Conservation (phyloP, 805 yeast genomes). For the Starmerella stigmatis region DNA sequence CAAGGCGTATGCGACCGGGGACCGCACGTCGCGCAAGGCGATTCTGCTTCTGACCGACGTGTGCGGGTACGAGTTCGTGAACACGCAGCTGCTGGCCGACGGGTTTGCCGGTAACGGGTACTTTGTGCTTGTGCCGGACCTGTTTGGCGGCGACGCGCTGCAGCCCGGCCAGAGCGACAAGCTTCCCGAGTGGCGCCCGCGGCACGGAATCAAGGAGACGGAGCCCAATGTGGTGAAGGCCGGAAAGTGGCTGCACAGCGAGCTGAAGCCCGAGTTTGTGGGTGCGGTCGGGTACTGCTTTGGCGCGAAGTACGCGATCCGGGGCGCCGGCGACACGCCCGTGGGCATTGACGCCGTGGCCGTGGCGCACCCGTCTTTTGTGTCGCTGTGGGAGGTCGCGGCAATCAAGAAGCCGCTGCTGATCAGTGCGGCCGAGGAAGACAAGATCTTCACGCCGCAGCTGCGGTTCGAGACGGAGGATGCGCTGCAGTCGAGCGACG, state of each 20-base stretch:
- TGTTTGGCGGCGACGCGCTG: slow-evolving; percentile 47
- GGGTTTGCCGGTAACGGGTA: slow-evolving; percentile 50
- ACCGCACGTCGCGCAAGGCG: slow-evolving; percentile 36
- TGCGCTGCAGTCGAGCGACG: slow-evolving; percentile 43
- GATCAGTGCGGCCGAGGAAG: slow-evolving; percentile 67
- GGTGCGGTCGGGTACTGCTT: slow-evolving; percentile 64
- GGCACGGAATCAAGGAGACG: slow-evolving; percentile 42
- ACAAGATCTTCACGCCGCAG: slow-evolving; percentile 51
- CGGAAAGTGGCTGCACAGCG: slow-evolving; percentile 36
- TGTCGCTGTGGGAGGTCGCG: slow-evolving; percentile 54
- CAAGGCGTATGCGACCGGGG: slow-evolving; percentile 43
- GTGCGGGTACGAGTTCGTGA: slow-evolving; percentile 50
- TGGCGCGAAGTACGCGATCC: slow-evolving; percentile 65
- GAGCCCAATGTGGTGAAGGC: slow-evolving; percentile 41
- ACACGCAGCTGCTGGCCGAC: slow-evolving; percentile 42
- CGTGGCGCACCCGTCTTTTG: slow-evolving; percentile 78
- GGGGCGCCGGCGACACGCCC: slow-evolving; percentile 35
- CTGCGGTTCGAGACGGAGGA: slow-evolving; percentile 52
- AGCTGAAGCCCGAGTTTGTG: slow-evolving; percentile 39
- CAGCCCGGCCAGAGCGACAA: slow-evolving; percentile 27
- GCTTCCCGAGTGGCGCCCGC: slow-evolving; percentile 39
- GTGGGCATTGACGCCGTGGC: slow-evolving; percentile 46
- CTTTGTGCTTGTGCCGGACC: slow-evolving; percentile 63
- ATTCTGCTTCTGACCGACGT: slow-evolving; percentile 58
- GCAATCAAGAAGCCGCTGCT: slow-evolving; percentile 51